A percentile compares a stretch with the other conserved stretches of the same genome.
These are phyloP conservation scores for Geoglossum cookeanum DNA, from an alignment of 2,329 filamentous ascomycete species.

Conservation along the genomic window DNA sequence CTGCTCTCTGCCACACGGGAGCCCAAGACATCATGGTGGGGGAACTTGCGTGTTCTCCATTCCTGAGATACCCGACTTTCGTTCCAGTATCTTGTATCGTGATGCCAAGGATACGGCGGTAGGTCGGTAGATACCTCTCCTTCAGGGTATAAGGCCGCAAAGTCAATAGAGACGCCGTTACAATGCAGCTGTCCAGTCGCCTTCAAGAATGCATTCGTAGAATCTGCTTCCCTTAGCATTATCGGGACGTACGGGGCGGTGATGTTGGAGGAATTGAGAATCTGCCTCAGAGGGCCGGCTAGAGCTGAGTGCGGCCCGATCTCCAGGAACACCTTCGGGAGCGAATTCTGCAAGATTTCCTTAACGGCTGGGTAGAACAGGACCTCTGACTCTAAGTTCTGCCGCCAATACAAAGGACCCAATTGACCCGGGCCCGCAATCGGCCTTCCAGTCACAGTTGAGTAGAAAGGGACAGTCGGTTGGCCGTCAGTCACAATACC, in stretches of 20 bases:
- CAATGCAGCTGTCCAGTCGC: background rate
- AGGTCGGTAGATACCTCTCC: background rate
- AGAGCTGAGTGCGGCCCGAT: slow-evolving; percentile 19
- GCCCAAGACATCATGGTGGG: slow-evolving; percentile 21
- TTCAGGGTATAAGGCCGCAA: background rate
- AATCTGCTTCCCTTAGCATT: slow-evolving; percentile 12
- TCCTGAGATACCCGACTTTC: slow-evolving; percentile 23
- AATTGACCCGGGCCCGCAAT: too few species aligned
- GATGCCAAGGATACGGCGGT: slow-evolving; percentile 28
- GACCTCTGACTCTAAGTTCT: slow-evolving; percentile 18
- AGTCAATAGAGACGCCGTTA: background rate
- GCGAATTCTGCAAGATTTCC: slow-evolving; percentile 5
- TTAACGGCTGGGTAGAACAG: slow-evolving; percentile 19
- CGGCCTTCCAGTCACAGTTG: too few species aligned
- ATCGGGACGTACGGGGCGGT: slow-evolving; percentile 9
- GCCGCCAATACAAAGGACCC: too few species aligned
- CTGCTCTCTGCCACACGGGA: slow-evolving; percentile 21
- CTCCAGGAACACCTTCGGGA: slow-evolving; percentile 14
- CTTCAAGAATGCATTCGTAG: slow-evolving; percentile 9
- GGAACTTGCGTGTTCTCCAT: slow-evolving; percentile 6
- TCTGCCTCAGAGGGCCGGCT: slow-evolving; percentile 16
- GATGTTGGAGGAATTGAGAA: slow-evolving; percentile 4
- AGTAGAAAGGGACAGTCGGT: too few species aligned
- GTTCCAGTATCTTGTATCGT: slow-evolving; percentile 24
- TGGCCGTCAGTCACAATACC: too few species aligned